These are phyloP conservation scores for Leucocoprinus leucothites DNA, from an alignment of 768 basidiomycete genomes.

Conservation along the genomic window DNA sequence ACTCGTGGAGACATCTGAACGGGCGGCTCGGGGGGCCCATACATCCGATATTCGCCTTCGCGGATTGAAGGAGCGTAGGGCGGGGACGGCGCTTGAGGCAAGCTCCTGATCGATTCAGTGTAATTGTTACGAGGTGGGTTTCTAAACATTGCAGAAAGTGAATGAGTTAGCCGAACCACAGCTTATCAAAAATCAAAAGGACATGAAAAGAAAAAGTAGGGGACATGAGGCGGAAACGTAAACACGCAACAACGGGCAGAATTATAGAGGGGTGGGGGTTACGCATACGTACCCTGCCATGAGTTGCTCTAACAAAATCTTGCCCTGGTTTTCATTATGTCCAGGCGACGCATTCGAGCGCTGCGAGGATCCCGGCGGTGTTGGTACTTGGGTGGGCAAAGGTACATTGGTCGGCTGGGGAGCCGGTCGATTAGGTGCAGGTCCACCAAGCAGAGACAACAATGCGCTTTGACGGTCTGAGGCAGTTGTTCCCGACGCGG, in stretches of 20 bases:
- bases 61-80: conserved; percentile 42
- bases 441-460: conserved; percentile 62
- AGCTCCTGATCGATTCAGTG: conserved; percentile 41
- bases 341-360: conserved; percentile 54
- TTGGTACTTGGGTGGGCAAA: conserved; percentile 49
- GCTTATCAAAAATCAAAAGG: conserved; percentile 25
- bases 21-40: conserved; percentile 38
- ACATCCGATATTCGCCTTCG: conserved; percentile 44
- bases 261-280: conserved; percentile 13
- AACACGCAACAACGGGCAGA: conserved; percentile 21
- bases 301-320: conserved; percentile 74
- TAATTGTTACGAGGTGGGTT: conserved; percentile 31
- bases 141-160: conserved; percentile 7
- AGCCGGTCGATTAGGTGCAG: conserved; percentile 21
- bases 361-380: conserved; percentile 62
- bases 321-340: conserved; percentile 58
- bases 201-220: not conserved
- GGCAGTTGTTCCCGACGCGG: conserved; percentile 39
- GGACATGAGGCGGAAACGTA: conserved; percentile 16
- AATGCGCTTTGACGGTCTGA: conserved; percentile 75
- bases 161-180: conserved; percentile 4
- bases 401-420: conserved; percentile 13
- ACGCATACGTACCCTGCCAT: conserved; percentile 67
- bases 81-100: conserved; percentile 41
- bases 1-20: conserved; percentile 38